Evolutionary conservation across 2,329 filamentous ascomycete species (phyloP), one percentile per base, ranked within the genome.

Genomic region (Exserohilum turcica): DNA sequence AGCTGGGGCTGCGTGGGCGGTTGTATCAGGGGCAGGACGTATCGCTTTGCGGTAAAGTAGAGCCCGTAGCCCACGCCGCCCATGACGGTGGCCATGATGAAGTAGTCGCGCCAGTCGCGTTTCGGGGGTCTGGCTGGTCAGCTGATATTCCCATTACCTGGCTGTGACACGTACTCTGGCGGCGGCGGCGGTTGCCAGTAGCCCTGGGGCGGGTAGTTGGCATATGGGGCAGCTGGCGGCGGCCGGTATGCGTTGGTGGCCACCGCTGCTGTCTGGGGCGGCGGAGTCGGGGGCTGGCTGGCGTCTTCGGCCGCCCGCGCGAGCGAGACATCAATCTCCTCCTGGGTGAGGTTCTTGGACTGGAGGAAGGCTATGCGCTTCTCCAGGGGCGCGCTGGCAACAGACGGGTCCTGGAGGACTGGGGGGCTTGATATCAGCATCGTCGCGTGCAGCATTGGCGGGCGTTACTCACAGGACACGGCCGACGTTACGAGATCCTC

Each of bases 51-150:
- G 13, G 97, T 83, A 60, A 88, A 85, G 72, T 94, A 99, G 18
- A 96, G 77, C 0, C 92, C 93, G 69, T 97, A 97, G 33, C 91
- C 84, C 16, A 97, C 87, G 43, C 92, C 91, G 52, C 92, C 89
- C 58, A 95, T 88, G 10, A 97, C 90, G 0, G 94, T 99, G 6
- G 94, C 94, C 91, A 97, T 96, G 76, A 99, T 97, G 77, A 99
- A 99, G 90, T 92, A 97, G 73, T 99, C 94, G 57, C 95, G 85
- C 94, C 94, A 99, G 77, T 99, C 94, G 69, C 94, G 83, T 71
- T 86, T 87, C 3, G 92, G 92, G 2, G 86, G 68, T 48, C 73
- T 76, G 7, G 1, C 6, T 3, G 21, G 48, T 72, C 52, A 69
- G 68, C 48, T 33, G 15, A 3, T 12, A 27, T 31, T 6, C 40